Evolutionary conservation across 371 early-diverging fungal species (phyloP), one percentile per base, ranked within the genome.

Genomic region (Lichtheimia corymbifera): DNA sequence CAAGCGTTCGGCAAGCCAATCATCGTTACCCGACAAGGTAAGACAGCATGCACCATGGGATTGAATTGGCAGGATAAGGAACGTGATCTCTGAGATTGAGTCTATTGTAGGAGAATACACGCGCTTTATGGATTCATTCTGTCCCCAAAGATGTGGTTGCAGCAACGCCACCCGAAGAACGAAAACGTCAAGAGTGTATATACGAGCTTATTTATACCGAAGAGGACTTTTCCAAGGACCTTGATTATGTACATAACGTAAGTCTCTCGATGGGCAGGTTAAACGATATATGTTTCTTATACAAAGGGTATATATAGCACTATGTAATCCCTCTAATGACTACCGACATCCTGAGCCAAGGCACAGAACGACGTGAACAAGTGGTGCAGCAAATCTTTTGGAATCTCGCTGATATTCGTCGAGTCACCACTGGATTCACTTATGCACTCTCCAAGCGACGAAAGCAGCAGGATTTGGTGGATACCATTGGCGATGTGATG

Each of bases 181-280:
- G 83, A 61, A 92, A 89, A 65, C 86, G 96, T 0, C 96, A 96
- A 70, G 95, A 96, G 67, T 85, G 86, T 45, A 91, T 96, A 56
- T 95, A 87, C 67, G 96, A 96, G 74, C 63, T 95, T 51, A 89
- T 96, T 35, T 82, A 90, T 52, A 92, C 91, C 5, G 95, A 95
- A 70, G 84, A 86, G 63, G 91, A 93, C 67, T 96, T 88, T 79
- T 92, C 93, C 15, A 81, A 80, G 30, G 96, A 96, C 63, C 54
- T 80, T 54, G 55, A 63, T 11, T 64, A 75, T 49, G 30, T 72
- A 45, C 53, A 68, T 30, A 68, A 65, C 27, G 72, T 72, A 68
- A 52, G 54, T 30, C 15, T 30, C 0, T 41, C 13, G 5, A 50
- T 14, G 6, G 5, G 9, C 43, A 27, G n/a, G 14, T 40, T 28